Evolutionary conservation across 441 rosid genomes (phyloP), one percentile per base, ranked within the genome.

Genomic region (Erysimum pusillum): DNA sequence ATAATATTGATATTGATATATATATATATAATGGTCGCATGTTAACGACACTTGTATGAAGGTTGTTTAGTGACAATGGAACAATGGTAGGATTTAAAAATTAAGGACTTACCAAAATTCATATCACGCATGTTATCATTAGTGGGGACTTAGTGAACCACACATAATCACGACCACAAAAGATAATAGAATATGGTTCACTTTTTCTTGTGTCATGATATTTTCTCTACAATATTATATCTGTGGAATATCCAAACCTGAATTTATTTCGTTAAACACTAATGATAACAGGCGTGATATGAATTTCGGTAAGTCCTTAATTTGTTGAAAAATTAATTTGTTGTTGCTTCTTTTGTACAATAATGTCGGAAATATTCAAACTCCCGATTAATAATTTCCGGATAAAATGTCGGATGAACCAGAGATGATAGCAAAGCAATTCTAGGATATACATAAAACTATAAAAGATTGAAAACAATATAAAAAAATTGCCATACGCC

Each of bases 91-190:
- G 54, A 64, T 57, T 76, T 22, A 12, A 66, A 20, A 72, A 22
- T 22, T 5, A 67, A 31, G 32, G 68, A 25, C 7, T 59, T 72
- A 66, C 63, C 64, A 63, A 66, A 31, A 49, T 49, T 60, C 22
- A 41, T 51, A 12, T 66, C 81, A 78, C 77, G 77, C 81, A 65
- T 66, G 73, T 38, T 60, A 78, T 67, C 9, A 77, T 72, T 65
- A 77, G 76, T 49, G 62, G 80, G 70, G 71, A 48, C 54, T 65
- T 58, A 34, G 42, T 60, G 62, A 77, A 64, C 52, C 41, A 71
- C 67, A 41, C 64, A 66, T 72, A 77, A 77, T 77, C 73, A 64
- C 77, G 73, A 58, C 56, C 68, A 65, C 49, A 64, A 7, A 51
- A 54, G 3, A 31, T 17, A 56, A 49, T 56, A 64, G 59, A 48